Base-by-base conservation (phyloP, 371 early-diverging fungal genomes). In the Mucor irregularis region DNA sequence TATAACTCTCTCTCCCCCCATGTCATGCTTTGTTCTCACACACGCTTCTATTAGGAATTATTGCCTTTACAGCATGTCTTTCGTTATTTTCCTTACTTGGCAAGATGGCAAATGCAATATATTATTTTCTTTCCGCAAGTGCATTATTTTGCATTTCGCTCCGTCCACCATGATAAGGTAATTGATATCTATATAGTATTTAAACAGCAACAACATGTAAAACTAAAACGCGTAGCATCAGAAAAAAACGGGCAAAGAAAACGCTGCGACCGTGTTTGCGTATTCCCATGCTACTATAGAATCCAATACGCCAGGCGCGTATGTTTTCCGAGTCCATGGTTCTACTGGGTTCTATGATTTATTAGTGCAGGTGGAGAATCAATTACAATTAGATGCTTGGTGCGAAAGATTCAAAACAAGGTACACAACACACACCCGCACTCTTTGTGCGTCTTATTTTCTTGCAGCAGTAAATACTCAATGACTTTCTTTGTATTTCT, bases 41-140 rank as follows among this genome's bases (percentile, higher is more conserved):
- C 37, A 37, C 37, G 16, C 37, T 37, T 37, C 16, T 37, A n/a
- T 37, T 56, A 74, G 72, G 82, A 77, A 0, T 66, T 66, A 14
- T 71, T 78, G 68, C 76, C 80, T 0, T 61, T 76, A 26, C 76
- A 73, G 29, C 63, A 68, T 24, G 74, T 76, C 24, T 61, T 71
- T 53, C 73, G 80, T 1, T 82, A 73, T 42, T 65, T 80, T 24
- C 72, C 78, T 1, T 71, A 73, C 49, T 48, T 82, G 16, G 65
- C 80, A 7, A 74, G 63, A 28, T 82, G 82, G 82, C 56, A 76
- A 25, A 82, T 82, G 82, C 61, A 64, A 21, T 66, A 74, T 17
- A 71, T 82, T 13, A 69, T 74, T 42, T 66, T 78, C 6, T 78
- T 74, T 49, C 82, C 80, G 5, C 49, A 48, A 34, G 49, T 48